Base-by-base conservation (phyloP, 768 basidiomycete genomes). In the Xerocomus potaroensis region DNA sequence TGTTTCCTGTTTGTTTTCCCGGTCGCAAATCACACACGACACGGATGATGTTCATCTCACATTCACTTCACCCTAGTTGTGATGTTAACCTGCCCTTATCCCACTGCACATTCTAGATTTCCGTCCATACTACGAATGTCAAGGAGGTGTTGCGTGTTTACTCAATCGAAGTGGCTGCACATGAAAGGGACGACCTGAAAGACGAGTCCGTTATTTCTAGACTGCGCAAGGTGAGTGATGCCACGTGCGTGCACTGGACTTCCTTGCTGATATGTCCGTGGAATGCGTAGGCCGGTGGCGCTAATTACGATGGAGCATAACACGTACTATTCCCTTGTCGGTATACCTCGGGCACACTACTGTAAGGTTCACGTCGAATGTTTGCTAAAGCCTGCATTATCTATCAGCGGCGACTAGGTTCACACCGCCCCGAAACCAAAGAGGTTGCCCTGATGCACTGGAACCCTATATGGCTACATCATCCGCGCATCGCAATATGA, bases 121-220 rank as follows among this genome's bases (percentile, higher is more conserved):
- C 93, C 48, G 92, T 97, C 4, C 93, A 97, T 61, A 61, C 83
- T 21, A 87, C 87, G 54, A 84, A 91, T 69, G 91, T 96, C 68
- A 95, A 96, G 72, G 62, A 70, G 38, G 82, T 85, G 47, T 68
- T 97, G 57, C 78, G 81, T 51, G 78, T 71, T 49, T 93, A 76
- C 70, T 90, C 90, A 42, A 85, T 96, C 60, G 91, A 96, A 59
- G 89, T 97, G 47, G 76, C 89, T 12, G 92, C 92, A 29, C 76
- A 78, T 43, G 84, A 90, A 64, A 79, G 77, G 63, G 84, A 87
- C 43, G 93, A 96, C 67, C 68, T 97, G 50, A 84, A 82, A 55
- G 87, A 94, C 76, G 89, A 86, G 41, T 84, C 88, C 5, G 92
- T 98, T 60, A 74, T 97, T 35, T 67, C 76, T 36, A 78, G 81